These are phyloP conservation scores for Beauveria varroae DNA, from an alignment of 2,329 filamentous ascomycete species.

Conservation along the genomic window DNA sequence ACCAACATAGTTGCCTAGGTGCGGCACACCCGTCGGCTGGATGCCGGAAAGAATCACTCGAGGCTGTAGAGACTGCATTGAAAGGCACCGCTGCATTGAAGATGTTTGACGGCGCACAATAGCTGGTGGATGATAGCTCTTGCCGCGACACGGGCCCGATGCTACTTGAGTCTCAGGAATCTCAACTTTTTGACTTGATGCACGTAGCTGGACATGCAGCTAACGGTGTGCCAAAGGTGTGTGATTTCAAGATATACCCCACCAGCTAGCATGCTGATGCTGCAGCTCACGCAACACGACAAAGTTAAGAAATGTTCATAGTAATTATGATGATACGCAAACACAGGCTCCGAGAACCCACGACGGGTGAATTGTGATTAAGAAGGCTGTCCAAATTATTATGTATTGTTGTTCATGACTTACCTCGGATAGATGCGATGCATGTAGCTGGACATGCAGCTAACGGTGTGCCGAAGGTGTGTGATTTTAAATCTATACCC, in stretches of 20 bases:
- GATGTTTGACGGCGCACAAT: neutral
- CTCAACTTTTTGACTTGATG: neutral
- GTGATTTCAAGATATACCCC: too few species aligned
- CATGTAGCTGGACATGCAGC: neutral
- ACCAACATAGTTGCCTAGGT: slow-evolving; percentile 92
- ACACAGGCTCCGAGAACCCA: too few species aligned
- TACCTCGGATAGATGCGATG: too few species aligned
- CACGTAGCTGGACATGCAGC: neutral
- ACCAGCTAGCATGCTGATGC: too few species aligned
- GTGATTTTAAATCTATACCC: too few species aligned
- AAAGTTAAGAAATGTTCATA: too few species aligned
- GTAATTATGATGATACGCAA: too few species aligned
- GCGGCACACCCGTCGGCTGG: slow-evolving; percentile 89
- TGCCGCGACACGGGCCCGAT: neutral
- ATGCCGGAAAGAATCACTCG: slow-evolving; percentile 86
- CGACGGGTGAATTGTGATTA: too few species aligned
- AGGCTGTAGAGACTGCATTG: slow-evolving; percentile 5
- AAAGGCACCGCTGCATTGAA: slow-evolving; percentile 10
- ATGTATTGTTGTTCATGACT: too few species aligned
- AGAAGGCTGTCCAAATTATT: too few species aligned
- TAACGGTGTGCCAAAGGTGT: neutral
- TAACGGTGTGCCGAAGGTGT: neutral
- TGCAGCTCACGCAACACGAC: too few species aligned
- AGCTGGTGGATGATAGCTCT: neutral
- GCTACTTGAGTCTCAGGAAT: neutral